A percentile compares a stretch with the other conserved stretches of the same genome.
Conservation (phyloP, 1,284 basidiomycete species). For the Inonotus obliquus region DNA sequence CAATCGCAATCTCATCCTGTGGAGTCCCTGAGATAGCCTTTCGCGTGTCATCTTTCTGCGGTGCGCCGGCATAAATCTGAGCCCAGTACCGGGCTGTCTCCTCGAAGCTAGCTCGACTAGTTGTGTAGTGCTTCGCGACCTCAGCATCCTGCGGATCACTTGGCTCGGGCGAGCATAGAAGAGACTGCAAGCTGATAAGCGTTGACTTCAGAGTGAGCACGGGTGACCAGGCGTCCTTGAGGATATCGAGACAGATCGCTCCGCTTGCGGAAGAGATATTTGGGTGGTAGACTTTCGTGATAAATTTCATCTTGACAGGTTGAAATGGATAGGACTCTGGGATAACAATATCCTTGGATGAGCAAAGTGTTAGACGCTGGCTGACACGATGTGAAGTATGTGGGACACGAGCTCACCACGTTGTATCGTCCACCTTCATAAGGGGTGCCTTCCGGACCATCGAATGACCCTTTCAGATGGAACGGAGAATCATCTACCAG, state of each 20-base stretch:
- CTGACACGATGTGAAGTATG: not conserved
- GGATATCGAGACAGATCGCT: slow-evolving; percentile 85
- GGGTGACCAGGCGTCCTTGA: slow-evolving; percentile 90
- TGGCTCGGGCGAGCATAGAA: slow-evolving; percentile 95
- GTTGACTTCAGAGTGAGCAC: slow-evolving; percentile 96
- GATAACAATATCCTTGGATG: slow-evolving; percentile 85
- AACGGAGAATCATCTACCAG: slow-evolving; percentile 85
- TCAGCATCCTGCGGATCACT: slow-evolving; percentile 98
- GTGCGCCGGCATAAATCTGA: slow-evolving; percentile 79
- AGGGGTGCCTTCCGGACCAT: slow-evolving; percentile 90
- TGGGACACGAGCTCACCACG: slow-evolving; percentile 59
- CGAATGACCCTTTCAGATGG: slow-evolving; percentile 85
- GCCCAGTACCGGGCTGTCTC: slow-evolving; percentile 95
- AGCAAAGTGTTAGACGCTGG: not conserved
- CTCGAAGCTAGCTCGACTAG: slow-evolving; percentile 83
- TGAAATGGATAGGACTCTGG: slow-evolving; percentile 95
- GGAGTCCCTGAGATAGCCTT: slow-evolving; percentile 25
- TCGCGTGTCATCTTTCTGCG: slow-evolving; percentile 28
- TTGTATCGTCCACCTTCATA: slow-evolving; percentile 93
- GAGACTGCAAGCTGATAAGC: slow-evolving; percentile 90
- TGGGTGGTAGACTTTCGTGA: slow-evolving; percentile 96
- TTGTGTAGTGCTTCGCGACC: slow-evolving; percentile 95
- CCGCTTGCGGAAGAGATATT: slow-evolving; percentile 94
- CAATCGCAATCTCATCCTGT: slow-evolving; percentile 67
- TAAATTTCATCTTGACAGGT: slow-evolving; percentile 98